Evolutionary conservation across 2,329 filamentous ascomycete species (phyloP).

Genomic region (Aureobasidium lini): DNA sequence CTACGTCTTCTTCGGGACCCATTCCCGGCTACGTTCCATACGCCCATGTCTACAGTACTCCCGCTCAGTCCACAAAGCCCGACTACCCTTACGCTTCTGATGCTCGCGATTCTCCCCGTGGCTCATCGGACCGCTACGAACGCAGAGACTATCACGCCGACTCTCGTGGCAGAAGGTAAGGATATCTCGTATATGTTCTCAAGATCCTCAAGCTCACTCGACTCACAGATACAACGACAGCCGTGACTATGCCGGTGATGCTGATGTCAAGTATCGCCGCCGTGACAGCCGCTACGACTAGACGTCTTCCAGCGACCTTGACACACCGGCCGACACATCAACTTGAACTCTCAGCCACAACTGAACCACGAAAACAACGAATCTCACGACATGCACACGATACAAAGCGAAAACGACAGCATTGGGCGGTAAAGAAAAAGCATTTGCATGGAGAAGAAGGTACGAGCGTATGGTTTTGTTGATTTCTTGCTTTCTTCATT

Average conservation of each 20-base stretch:
- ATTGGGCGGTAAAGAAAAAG: background rate
- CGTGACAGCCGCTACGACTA: constrained; percentile 1
- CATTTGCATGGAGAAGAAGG: background rate
- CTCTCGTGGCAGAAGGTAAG: background rate
- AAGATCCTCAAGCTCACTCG: background rate
- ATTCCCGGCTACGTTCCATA: constrained; percentile 28
- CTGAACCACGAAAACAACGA: background rate
- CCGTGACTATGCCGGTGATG: background rate
- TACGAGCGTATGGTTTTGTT: background rate
- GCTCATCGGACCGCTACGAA: background rate
- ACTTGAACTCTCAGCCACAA: background rate
- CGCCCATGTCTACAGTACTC: constrained; percentile 26
- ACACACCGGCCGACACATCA: background rate
- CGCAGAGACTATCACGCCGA: background rate
- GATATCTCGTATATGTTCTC: too few relatives aligned
- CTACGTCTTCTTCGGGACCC: constrained; percentile 13
- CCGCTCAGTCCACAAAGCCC: background rate
- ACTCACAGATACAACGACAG: background rate
- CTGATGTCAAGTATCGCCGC: background rate
- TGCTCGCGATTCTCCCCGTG: background rate
- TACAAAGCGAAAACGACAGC: background rate
- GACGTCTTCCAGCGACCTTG: background rate
- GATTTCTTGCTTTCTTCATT: background rate
- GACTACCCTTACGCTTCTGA: background rate
- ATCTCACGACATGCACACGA: background rate